Evolutionary conservation across 176 grass and related monocot species (phyloP), one percentile per base, ranked within the genome.

Genomic region (Carex cristatella): DNA sequence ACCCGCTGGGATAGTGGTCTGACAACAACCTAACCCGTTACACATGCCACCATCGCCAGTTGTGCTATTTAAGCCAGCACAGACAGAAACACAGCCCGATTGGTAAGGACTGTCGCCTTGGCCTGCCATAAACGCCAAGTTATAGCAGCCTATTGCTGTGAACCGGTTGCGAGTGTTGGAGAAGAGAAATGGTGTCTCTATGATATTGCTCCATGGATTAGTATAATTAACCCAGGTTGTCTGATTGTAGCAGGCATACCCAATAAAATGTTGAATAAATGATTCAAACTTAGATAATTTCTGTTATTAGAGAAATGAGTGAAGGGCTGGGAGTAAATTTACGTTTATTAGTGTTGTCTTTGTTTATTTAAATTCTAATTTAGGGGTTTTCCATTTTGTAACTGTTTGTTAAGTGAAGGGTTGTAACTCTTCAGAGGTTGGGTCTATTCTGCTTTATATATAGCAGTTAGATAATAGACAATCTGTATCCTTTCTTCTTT

Each of bases 111-210:
- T 0, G 10, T 9, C 4, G 7, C 37, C 2, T 10, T 12, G 8
- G 5, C 76, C 62, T 0, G 0, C 0, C 0, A 91, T 57, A 4
- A 16, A 57, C 0, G 86, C 79, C 37, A 71, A 0, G 32, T 59
- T 83, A 23, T 65, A 14, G 78, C 89, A 91, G 0, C 86, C 89
- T 31, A 91, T 27, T 30, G 79, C 83, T 42, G n/a, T 68, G 28
- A 88, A 91, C 19, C 18, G 53, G 86, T 91, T 91, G 0, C 68
- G 4, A 1, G 0, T 2, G 1, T 2, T 0, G 12, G 89, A 87
- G 54, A 87, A 79, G 51, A 53, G 13, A 48, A n/a, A 88, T 12
- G 85, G 13, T 37, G 4, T 5, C 5, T 0, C 4, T 15, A 0
- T 13, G 4, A 79, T 2, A 65, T 23, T 0, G 4, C 11, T 2